These are phyloP conservation scores for Scopulariopsis brevicaulis DNA, from an alignment of 2,329 filamentous ascomycete species.

Conservation along the genomic window DNA sequence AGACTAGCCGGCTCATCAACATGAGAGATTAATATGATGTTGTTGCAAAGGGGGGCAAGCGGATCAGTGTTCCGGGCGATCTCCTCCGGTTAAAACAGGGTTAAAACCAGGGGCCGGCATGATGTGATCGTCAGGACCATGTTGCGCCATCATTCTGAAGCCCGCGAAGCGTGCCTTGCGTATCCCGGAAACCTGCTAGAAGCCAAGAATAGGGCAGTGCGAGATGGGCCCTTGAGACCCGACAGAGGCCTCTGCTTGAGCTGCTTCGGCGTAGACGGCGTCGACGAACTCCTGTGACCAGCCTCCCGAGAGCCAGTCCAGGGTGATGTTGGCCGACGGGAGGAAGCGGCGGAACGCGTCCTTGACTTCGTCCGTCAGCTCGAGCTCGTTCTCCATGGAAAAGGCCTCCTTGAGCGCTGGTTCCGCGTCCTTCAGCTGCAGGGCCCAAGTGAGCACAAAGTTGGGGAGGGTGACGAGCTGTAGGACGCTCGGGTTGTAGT, in stretches of 20 bases:
- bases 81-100: neutral
- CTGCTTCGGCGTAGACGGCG: slow-evolving; percentile 31
- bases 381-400: slow-evolving; percentile 46
- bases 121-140: neutral
- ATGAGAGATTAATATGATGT: neutral
- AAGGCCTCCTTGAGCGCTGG: slow-evolving; percentile 32
- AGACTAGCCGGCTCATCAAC: neutral
- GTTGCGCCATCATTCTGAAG: neutral
- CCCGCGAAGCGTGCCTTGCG: neutral
- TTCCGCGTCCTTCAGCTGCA: slow-evolving; percentile 26
- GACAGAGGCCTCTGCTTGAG: neutral
- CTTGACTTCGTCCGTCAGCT: slow-evolving; percentile 47
- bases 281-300: slow-evolving; percentile 58
- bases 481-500: slow-evolving; percentile 72
- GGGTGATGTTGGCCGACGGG: slow-evolving; percentile 30
- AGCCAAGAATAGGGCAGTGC: neutral
- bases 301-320: slow-evolving; percentile 63
- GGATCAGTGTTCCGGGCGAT: slow-evolving; percentile 1
- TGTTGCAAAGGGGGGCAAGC: neutral
- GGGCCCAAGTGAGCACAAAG: slow-evolving; percentile 58
- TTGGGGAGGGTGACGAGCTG: slow-evolving; percentile 73
- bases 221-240: neutral
- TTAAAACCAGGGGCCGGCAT: neutral
- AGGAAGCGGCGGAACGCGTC: slow-evolving; percentile 47
- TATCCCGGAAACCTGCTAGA: neutral